Conservation (phyloP, 495 filamentous ascomycete species). For the Aspergillus coremiiformis region DNA sequence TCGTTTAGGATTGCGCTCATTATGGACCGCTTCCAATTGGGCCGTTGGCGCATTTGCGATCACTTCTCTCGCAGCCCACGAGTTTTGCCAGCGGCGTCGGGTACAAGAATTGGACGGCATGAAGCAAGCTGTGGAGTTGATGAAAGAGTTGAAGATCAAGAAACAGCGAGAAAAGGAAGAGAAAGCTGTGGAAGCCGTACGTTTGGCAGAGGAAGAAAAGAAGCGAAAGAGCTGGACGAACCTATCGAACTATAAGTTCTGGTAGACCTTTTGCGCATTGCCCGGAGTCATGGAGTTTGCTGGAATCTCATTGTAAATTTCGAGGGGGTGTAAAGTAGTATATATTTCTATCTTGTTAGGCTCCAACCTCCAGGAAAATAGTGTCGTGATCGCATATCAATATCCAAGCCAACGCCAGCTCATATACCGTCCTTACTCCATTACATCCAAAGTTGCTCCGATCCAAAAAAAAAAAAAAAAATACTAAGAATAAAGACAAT, state of each 20-base stretch:
- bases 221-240: slow-evolving; percentile 50
- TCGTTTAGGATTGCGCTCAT: slow-evolving; percentile 32
- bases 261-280: slow-evolving; percentile 26
- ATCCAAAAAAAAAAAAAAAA: neutral
- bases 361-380: slow-evolving; percentile 7
- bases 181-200: slow-evolving; percentile 39
- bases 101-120: slow-evolving; percentile 67
- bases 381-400: slow-evolving; percentile 4
- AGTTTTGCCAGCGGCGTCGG: slow-evolving; percentile 71
- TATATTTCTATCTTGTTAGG: slow-evolving; percentile 13
- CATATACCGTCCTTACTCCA: slow-evolving; percentile 1
- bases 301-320: slow-evolving; percentile 30
- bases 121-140: slow-evolving; percentile 70
- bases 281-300: slow-evolving; percentile 34
- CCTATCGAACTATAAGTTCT: slow-evolving; percentile 43
- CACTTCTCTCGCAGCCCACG: slow-evolving; percentile 58
- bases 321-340: slow-evolving; percentile 16
- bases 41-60: slow-evolving; percentile 68
- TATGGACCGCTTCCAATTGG: slow-evolving; percentile 66
- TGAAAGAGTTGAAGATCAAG: slow-evolving; percentile 64
- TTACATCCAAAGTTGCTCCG: neutral
- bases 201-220: slow-evolving; percentile 40
- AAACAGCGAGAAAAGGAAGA: slow-evolving; percentile 59
- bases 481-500: neutral
- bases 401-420: slow-evolving; percentile 10